Evolutionary conservation across 345 rosid species (phyloP).

Genomic region (Citrus mangshanensis): DNA sequence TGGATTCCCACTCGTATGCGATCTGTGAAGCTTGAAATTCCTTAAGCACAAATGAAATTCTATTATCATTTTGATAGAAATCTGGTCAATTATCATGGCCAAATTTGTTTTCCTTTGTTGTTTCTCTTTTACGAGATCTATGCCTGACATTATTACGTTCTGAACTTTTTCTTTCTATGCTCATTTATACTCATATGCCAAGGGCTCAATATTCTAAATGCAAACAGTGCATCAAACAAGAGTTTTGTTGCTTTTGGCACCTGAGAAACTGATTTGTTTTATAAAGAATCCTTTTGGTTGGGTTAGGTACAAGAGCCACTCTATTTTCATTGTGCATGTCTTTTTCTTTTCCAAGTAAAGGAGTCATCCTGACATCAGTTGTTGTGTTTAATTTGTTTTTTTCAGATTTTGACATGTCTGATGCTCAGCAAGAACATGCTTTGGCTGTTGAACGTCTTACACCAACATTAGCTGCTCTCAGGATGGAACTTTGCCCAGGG

Average conservation of each 20-base stretch:
- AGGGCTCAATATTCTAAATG: neutral
- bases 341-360: neutral
- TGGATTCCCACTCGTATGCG: neutral
- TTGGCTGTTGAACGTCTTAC: conserved; percentile 78
- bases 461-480: conserved; percentile 74
- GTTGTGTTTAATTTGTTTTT: neutral
- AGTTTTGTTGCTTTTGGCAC: neutral
- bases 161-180: neutral
- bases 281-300: neutral
- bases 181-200: neutral
- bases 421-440: conserved; percentile 93
- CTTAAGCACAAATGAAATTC: neutral
- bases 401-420: conserved; percentile 87
- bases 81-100: neutral
- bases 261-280: neutral
- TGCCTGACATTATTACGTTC: neutral
- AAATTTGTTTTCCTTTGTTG: neutral
- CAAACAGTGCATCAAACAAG: neutral
- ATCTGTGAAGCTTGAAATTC: neutral
- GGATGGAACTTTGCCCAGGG: conserved; percentile 89
- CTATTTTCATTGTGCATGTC: neutral
- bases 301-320: neutral
- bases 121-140: neutral
- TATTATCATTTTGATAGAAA: neutral
- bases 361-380: neutral